Evolutionary conservation across 2,329 filamentous ascomycete genomes (phyloP), one percentile per base, ranked within the genome.

Genomic region (Xylogone sp.): DNA sequence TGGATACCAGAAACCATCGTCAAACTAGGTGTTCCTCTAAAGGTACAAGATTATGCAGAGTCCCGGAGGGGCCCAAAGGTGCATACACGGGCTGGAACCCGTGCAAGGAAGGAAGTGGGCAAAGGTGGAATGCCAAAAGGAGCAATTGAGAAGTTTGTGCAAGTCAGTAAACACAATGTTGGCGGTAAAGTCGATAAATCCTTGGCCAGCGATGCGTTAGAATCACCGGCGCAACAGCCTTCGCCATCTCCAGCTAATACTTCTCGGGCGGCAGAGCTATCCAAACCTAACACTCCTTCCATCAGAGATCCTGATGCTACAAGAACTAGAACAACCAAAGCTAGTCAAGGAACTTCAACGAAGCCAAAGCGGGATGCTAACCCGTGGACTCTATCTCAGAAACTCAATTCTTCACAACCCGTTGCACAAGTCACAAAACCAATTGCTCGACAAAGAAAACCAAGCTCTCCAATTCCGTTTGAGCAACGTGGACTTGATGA

Each of bases 1-100:
- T 93, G 88, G 88, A 69, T 92, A 5, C 75, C 87, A 20, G 82
- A 86, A 58, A 76, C 78, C 0, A 74, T 88, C 48, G 79, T 83
- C 3, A 81, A 77, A 51, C 65, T 85, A 2, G 87, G 87, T 0
- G 76, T 85, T 50, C 87, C 87, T 3, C 69, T 83, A 2, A 79
- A 79, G 22, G 78, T 88, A 0, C 75, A 84, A 56, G 79, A 81
- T 42, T 92, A 86, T 78, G 80, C 88, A 59, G 74, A 71, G 20
- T 55, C 59, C 20, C 45, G 59, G 9, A 54, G 59, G 42, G 54
- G 62, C 43, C 62, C 64, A 3, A 61, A 56, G 39, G 64, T 61
- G 43, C 49, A 53, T 7, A 29, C 57, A 1, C 58, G 53, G 47
- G 52, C 53, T 20, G 65, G 59, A 48, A 48, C 57, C 20, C 53